Conservation (phyloP, 78 protist genomes). For the Tieghemostelium lacteum region DNA sequence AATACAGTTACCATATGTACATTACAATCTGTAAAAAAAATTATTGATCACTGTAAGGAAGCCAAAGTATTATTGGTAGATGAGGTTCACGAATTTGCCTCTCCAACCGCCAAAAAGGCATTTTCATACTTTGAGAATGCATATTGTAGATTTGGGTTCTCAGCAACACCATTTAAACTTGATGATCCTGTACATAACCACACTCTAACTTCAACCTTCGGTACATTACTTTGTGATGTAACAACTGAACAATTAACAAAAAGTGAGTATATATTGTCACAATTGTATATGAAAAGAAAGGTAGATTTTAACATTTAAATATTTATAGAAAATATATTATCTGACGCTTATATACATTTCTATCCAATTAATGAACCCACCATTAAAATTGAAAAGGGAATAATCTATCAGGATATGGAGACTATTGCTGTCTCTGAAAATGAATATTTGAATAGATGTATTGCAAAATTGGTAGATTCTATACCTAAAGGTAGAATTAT, state of each 20-base stretch:
- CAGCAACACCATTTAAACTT: conserved; percentile 67
- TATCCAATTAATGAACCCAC: conserved; percentile 52
- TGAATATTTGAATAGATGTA: conserved; percentile 58
- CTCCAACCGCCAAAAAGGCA: conserved; percentile 43
- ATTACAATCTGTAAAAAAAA: conserved; percentile 22
- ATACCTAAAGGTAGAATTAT: conserved; percentile 63
- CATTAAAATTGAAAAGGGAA: not conserved
- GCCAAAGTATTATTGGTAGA: conserved; percentile 59
- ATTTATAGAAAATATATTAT: conserved; percentile 27
- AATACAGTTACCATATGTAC: conserved; percentile 31
- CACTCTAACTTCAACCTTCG: conserved; percentile 33
- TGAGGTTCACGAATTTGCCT: conserved; percentile 67
- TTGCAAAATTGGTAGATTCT: conserved; percentile 39
- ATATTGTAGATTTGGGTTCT: conserved; percentile 70
- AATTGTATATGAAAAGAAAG: not conserved
- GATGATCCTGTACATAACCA: conserved; percentile 69
- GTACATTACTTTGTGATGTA: conserved; percentile 67
- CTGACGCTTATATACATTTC: conserved; percentile 48
- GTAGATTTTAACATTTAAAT: not conserved
- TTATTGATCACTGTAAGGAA: conserved; percentile 2
- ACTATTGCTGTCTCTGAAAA: conserved; percentile 23
- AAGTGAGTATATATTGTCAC: conserved; percentile 9
- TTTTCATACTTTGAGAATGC: conserved; percentile 62
- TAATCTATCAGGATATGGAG: conserved; percentile 1
- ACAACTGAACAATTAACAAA: conserved; percentile 44